Evolutionary conservation across 2,329 filamentous ascomycete genomes (phyloP).

Genomic region (Penicillium griseofulvum): DNA sequence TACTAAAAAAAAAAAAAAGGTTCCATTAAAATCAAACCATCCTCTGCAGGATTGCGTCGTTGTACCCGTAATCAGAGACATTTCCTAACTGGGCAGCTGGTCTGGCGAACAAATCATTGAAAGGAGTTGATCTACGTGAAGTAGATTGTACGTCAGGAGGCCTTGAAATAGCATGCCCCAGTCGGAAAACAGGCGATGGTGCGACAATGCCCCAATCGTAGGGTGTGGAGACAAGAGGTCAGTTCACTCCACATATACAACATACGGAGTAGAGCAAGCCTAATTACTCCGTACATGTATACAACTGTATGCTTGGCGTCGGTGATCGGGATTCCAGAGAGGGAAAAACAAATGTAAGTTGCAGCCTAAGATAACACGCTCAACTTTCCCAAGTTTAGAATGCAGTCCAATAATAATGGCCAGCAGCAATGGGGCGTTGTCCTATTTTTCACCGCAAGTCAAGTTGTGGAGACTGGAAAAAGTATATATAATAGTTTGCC

Average conservation of each 20-base stretch:
- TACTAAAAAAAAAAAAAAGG: neutral
- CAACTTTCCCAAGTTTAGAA: neutral
- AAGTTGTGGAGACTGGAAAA: slow-evolving; percentile 16
- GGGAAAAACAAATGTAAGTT: neutral
- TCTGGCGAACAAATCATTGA: neutral
- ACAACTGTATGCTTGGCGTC: neutral
- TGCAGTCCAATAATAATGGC: slow-evolving; percentile 7
- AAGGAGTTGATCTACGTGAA: neutral
- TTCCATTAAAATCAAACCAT: neutral
- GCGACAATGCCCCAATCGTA: slow-evolving; percentile 12
- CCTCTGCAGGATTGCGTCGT: neutral
- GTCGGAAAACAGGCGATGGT: slow-evolving; percentile 14
- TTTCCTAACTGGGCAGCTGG: neutral
- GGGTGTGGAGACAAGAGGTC: slow-evolving; percentile 6
- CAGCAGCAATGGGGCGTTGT: slow-evolving; percentile 1
- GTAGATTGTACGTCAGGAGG: neutral
- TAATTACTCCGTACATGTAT: neutral
- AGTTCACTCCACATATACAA: slow-evolving; percentile 12
- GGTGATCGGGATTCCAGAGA: neutral
- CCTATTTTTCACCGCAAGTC: slow-evolving; percentile 12
- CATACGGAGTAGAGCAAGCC: neutral
- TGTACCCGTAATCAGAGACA: neutral
- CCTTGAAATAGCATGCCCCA: neutral
- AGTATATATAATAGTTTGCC: slow-evolving; percentile 12
- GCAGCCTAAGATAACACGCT: neutral